phyloP scores from a whole-genome alignment of 192 early-diverging fungal species.

The Coemansia asiatica region DNA sequence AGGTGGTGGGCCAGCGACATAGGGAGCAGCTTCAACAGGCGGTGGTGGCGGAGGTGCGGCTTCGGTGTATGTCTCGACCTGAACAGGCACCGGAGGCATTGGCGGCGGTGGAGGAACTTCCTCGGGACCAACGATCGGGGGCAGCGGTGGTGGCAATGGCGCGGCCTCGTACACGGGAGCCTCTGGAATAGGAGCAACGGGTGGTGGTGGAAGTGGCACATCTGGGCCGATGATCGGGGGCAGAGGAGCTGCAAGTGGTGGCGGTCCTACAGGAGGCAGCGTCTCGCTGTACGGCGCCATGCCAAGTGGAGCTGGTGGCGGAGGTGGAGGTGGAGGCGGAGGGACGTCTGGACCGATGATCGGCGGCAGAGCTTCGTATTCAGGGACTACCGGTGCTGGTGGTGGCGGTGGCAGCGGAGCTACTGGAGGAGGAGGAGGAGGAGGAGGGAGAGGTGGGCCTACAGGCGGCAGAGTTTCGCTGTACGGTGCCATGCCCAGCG shows the following conservation, averaged over 20 bases:
- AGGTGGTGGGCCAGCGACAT: conserved; percentile 20
- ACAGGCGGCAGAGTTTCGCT: conserved; percentile 9
- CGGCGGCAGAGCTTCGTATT: conserved; percentile 14
- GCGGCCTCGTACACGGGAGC: background rate
- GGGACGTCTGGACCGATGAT: conserved; percentile 10
- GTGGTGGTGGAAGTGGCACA: background rate
- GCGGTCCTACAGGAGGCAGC: conserved; percentile 4
- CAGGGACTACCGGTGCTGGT: conserved; percentile 13
- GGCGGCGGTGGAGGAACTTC: conserved; percentile 13
- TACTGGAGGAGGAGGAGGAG: background rate
- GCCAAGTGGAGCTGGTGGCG: conserved; percentile 2
- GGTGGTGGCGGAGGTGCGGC: conserved; percentile 6
- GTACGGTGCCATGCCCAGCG: conserved; percentile 19
- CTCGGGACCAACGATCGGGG: conserved; percentile 18
- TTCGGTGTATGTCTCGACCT: conserved; percentile 11
- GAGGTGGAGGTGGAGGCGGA: background rate
- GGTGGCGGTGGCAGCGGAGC: background rate
- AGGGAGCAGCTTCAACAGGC: conserved; percentile 12
- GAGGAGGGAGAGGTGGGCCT: background rate
- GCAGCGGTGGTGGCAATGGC: conserved; percentile 9
- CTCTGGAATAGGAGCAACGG: background rate
- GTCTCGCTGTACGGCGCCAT: conserved; percentile 21
- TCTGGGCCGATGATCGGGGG: conserved; percentile 13
- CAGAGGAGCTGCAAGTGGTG: conserved; percentile 6
- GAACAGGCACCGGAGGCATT: conserved; percentile 15